phyloP scores from a whole-genome alignment of 2,329 filamentous ascomycete genomes.

The Cladosporium sp. region DNA sequence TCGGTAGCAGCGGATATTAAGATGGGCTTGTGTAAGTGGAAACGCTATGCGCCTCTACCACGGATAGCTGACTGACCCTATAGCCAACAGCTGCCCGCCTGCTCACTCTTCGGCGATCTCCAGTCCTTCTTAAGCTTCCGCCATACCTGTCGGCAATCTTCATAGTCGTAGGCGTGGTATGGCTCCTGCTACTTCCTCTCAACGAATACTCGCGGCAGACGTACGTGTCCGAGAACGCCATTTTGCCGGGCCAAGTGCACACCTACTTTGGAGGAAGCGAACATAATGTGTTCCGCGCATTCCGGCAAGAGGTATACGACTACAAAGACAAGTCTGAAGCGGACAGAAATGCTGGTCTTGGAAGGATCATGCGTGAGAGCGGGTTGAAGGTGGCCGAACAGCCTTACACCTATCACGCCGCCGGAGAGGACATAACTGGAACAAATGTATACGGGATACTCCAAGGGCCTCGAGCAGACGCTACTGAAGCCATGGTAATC shows the following conservation, averaged over 20 bases:
- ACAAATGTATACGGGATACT: conserved; percentile 93
- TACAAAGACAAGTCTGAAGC: conserved; percentile 45
- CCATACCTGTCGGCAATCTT: conserved; percentile 83
- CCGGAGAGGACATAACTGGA: conserved; percentile 68
- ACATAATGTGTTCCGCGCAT: conserved; percentile 89
- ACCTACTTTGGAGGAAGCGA: conserved; percentile 97
- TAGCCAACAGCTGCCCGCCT: conserved; percentile 45
- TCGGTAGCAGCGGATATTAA: conserved; percentile 10
- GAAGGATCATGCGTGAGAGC: conserved; percentile 68
- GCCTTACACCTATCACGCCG: conserved; percentile 78
- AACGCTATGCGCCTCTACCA: neutral
- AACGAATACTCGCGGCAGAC: conserved; percentile 87
- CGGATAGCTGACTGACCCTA: conserved; percentile 17
- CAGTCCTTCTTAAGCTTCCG: conserved; percentile 75
- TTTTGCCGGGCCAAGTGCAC: conserved; percentile 92
- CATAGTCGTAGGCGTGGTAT: conserved; percentile 78
- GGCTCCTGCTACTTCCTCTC: conserved; percentile 85
- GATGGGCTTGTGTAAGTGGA: conserved; percentile 27
- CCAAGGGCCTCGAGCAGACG: conserved; percentile 89
- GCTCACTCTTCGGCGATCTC: conserved; percentile 71
- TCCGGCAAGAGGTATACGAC: conserved; percentile 73
- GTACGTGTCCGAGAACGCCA: conserved; percentile 96
- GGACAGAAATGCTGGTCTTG: conserved; percentile 52
- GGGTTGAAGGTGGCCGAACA: conserved; percentile 87
- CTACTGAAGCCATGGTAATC: conserved; percentile 92